Evolutionary conservation across 2,329 filamentous ascomycete species (phyloP).

Genomic region (Lasiodiplodia theobromae): DNA sequence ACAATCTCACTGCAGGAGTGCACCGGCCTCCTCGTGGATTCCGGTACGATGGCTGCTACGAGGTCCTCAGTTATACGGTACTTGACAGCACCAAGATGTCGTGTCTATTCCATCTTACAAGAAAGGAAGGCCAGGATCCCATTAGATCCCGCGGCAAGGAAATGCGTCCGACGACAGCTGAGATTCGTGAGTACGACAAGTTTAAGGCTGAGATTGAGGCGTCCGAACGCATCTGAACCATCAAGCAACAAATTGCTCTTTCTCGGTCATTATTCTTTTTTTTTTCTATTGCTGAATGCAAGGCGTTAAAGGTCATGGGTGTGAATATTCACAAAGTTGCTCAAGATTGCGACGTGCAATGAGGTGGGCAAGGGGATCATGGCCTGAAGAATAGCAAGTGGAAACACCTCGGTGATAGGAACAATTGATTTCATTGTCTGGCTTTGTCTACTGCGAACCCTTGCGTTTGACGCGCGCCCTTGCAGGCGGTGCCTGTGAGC

Average conservation of each 20-base stretch:
- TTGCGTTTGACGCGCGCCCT: conserved; percentile 10
- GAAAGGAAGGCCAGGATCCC: conserved; percentile 53
- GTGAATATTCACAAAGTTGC: background rate
- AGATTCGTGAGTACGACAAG: conserved; percentile 35
- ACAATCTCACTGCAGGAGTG: conserved; percentile 45
- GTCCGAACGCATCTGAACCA: conserved; percentile 8
- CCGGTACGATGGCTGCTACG: conserved; percentile 66
- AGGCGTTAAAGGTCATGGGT: background rate
- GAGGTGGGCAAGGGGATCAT: background rate
- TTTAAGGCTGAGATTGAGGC: conserved; percentile 12
- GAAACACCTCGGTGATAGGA: too few species aligned
- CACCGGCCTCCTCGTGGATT: conserved; percentile 58
- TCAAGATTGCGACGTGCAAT: background rate
- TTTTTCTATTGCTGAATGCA: background rate
- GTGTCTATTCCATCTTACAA: conserved; percentile 57
- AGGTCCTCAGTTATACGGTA: conserved; percentile 49
- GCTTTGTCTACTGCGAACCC: background rate
- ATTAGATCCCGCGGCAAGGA: conserved; percentile 55
- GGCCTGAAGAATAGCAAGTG: background rate
- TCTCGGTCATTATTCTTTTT: background rate
- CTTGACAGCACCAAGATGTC: conserved; percentile 51
- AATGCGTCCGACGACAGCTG: conserved; percentile 52
- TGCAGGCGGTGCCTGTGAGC: conserved; percentile 12
- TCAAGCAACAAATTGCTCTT: background rate
- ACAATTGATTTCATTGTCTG: background rate